phyloP scores from a whole-genome alignment of 202 grass and related monocot genomes.

The Schoenoplectus triqueter region DNA sequence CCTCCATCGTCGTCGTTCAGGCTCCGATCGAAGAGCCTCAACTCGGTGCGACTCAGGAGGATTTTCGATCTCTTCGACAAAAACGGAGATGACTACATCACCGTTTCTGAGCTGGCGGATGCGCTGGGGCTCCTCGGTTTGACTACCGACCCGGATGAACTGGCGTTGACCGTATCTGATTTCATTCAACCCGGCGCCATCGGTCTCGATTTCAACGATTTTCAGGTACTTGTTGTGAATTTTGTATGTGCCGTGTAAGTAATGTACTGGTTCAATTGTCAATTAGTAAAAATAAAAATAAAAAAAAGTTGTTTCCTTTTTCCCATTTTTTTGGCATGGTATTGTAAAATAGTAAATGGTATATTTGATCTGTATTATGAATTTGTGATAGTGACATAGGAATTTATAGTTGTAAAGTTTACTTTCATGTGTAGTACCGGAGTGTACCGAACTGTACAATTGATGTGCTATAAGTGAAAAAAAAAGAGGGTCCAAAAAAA shows the following conservation, averaged over 20 bases:
- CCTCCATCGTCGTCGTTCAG: conserved; percentile 42
- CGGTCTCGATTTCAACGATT: conserved; percentile 49
- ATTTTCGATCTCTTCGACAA: conserved; percentile 66
- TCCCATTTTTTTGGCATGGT: background rate
- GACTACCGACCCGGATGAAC: background rate
- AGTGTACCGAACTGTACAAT: background rate
- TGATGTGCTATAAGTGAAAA: background rate
- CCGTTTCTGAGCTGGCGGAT: conserved; percentile 45
- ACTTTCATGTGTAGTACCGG: background rate
- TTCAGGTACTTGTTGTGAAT: conserved; percentile 22
- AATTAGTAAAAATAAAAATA: background rate
- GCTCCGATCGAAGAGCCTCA: conserved; percentile 36
- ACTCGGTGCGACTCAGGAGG: conserved; percentile 47
- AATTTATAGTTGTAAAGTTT: background rate
- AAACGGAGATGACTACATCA: conserved; percentile 53
- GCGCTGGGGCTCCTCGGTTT: conserved; percentile 47
- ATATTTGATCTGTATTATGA: background rate
- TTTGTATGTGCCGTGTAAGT: background rate
- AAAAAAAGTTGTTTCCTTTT: background rate
- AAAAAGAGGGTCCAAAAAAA: background rate
- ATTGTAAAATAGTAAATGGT: background rate
- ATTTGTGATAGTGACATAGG: no score
- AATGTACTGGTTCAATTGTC: background rate
- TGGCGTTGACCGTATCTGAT: conserved; percentile 35
- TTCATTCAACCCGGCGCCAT: conserved; percentile 42